Percentiles rank a stretch among this genome's conserved stretches.
Evolutionary conservation across 345 rosid species (phyloP).

Genomic region (Dimocarpus longan): DNA sequence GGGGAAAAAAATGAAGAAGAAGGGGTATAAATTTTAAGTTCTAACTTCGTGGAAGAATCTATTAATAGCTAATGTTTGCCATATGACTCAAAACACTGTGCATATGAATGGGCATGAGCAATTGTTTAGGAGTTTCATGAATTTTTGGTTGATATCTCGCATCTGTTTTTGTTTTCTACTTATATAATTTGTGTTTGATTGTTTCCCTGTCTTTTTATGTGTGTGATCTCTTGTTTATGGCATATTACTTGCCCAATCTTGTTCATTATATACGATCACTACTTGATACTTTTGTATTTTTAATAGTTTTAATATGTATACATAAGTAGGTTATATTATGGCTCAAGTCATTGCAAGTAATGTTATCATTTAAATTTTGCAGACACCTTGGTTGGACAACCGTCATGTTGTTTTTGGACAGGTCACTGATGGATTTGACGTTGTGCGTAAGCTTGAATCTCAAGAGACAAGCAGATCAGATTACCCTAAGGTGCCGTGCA

Average conservation of each 20-base stretch:
- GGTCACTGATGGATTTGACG: constrained; percentile 78
- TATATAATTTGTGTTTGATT: background rate
- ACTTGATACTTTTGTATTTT: background rate
- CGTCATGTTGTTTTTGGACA: constrained; percentile 92
- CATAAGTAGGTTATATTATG: constrained; percentile 5
- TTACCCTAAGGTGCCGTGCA: constrained; percentile 64
- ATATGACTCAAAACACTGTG: background rate
- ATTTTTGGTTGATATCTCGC: background rate
- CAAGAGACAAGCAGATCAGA: constrained; percentile 75
- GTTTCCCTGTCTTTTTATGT: background rate
- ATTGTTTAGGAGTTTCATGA: background rate
- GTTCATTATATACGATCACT: background rate
- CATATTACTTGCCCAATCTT: background rate
- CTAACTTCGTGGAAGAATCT: too few species aligned
- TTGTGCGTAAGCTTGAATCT: constrained; percentile 70
- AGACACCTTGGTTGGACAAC: constrained; percentile 90
- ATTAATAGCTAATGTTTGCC: background rate
- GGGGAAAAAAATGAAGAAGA: background rate
- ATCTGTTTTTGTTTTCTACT: background rate
- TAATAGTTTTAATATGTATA: background rate
- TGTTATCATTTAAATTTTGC: constrained; percentile 3
- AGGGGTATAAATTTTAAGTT: too few species aligned
- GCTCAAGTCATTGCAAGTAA: constrained; percentile 3
- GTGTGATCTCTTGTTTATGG: background rate
- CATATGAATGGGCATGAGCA: background rate